Evolutionary conservation across 331 rosid genomes (phyloP).

Genomic region (Erythrophleum ivorense): DNA sequence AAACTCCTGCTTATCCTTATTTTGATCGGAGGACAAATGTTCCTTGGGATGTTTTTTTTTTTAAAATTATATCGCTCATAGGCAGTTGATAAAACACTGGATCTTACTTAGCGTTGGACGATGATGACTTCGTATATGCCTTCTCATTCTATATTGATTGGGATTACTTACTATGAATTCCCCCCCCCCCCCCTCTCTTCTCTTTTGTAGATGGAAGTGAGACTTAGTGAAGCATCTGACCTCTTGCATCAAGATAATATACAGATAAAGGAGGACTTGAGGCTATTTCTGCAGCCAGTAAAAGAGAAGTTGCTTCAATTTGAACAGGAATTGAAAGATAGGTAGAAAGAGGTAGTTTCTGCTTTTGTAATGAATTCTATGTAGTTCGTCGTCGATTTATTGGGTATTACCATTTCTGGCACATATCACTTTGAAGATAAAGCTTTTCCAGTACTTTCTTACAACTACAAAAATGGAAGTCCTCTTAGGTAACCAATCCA

Average conservation of each 20-base stretch:
- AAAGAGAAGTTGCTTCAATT: slow-evolving; percentile 79
- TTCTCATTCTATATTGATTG: neutral
- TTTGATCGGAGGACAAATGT: no score
- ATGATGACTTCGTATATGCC: neutral
- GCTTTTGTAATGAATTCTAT: slow-evolving; percentile 11
- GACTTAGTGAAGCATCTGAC: slow-evolving; percentile 63
- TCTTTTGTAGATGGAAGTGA: slow-evolving; percentile 65
- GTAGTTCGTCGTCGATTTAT: slow-evolving; percentile 21
- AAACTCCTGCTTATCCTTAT: no score
- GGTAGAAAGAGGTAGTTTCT: slow-evolving; percentile 42
- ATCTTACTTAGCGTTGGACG: neutral
- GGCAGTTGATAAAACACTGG: neutral
- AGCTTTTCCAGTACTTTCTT: neutral
- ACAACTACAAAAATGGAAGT: neutral
- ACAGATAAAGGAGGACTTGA: slow-evolving; percentile 61
- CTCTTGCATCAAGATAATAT: slow-evolving; percentile 52
- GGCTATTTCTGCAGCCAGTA: slow-evolving; percentile 71
- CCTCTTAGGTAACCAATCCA: neutral
- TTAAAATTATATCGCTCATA: neutral
- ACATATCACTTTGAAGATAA: slow-evolving; percentile 28
- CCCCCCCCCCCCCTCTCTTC: no score
- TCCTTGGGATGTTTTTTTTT: no score
- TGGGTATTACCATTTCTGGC: slow-evolving; percentile 22
- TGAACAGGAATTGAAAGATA: slow-evolving; percentile 73
- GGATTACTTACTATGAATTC: neutral